phyloP scores from a whole-genome alignment of 2,329 filamentous ascomycete genomes.

The Elsinoe fawcettii region DNA sequence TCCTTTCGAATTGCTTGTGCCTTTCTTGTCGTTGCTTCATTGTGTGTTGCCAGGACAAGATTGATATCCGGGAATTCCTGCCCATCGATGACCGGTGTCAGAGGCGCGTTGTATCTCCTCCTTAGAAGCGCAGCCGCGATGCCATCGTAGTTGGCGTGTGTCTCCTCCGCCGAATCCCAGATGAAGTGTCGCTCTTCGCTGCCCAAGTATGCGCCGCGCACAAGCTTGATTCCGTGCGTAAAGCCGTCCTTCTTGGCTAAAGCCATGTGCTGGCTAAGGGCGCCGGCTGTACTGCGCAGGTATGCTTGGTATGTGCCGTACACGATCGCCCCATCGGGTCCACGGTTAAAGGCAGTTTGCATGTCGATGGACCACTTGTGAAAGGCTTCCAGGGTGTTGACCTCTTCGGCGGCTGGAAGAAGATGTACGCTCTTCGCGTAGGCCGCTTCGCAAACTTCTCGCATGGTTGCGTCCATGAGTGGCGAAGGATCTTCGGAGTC shows the following conservation, averaged over 20 bases:
- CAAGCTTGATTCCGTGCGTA: constrained; percentile 50
- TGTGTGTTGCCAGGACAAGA: constrained; percentile 77
- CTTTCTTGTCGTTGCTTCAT: constrained; percentile 58
- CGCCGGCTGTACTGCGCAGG: constrained; percentile 41
- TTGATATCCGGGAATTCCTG: constrained; percentile 38
- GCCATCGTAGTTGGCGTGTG: constrained; percentile 59
- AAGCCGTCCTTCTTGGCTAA: constrained; percentile 41
- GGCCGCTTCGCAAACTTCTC: constrained; percentile 66
- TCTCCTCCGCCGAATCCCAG: constrained; percentile 47
- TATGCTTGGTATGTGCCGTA: constrained; percentile 60
- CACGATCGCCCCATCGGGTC: constrained; percentile 52
- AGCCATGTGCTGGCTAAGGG: constrained; percentile 40
- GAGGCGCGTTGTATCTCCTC: constrained; percentile 50
- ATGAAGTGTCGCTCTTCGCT: constrained; percentile 45
- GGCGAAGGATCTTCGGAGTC: constrained; percentile 55
- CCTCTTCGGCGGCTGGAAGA: constrained; percentile 81
- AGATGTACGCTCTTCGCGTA: constrained; percentile 61
- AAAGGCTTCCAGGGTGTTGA: constrained; percentile 68
- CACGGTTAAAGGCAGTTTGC: constrained; percentile 65
- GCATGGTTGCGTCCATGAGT: constrained; percentile 61
- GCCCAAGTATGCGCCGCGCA: constrained; percentile 49
- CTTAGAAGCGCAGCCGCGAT: constrained; percentile 61
- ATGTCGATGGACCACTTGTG: constrained; percentile 72
- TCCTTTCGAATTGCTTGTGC: constrained; percentile 44
- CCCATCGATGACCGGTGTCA: constrained; percentile 36